phyloP scores from a whole-genome alignment of 805 yeast genomes.

The Metschnikowia colocasiae region DNA sequence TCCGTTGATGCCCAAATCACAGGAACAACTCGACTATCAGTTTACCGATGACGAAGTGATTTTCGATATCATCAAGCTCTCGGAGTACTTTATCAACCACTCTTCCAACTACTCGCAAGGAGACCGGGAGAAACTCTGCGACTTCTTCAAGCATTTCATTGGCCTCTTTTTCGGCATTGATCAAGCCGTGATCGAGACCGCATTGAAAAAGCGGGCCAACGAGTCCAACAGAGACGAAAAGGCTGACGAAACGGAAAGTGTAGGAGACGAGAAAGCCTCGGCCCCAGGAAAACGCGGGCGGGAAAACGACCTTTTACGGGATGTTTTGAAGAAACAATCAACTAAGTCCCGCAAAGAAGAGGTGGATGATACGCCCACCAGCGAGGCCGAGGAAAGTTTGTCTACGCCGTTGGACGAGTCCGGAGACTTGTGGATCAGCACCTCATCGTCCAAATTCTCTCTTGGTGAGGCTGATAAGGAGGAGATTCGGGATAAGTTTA shows the following conservation, averaged over 20 bases:
- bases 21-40: constrained; percentile 59
- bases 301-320: constrained; percentile 54
- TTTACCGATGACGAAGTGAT: constrained; percentile 67
- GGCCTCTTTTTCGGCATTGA: constrained; percentile 67
- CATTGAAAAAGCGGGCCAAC: constrained; percentile 23
- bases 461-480: constrained; percentile 23
- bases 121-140: constrained; percentile 74
- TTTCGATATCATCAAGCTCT: constrained; percentile 66
- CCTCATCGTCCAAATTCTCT: constrained; percentile 29
- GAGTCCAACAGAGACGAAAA: constrained; percentile 18
- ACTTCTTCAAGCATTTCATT: constrained; percentile 66
- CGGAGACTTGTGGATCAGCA: constrained; percentile 42
- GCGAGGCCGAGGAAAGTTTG: constrained; percentile 31
- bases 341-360: constrained; percentile 32
- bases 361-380: constrained; percentile 28
- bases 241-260: constrained; percentile 17
- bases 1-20: constrained; percentile 85
- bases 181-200: constrained; percentile 44
- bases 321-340: constrained; percentile 55
- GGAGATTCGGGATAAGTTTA: constrained; percentile 54
- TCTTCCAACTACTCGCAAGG: constrained; percentile 71
- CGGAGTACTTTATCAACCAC: constrained; percentile 62
- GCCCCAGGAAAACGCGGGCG: constrained; percentile 41
- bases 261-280: constrained; percentile 14
- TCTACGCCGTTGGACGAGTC: constrained; percentile 33